Evolutionary conservation across 2,329 filamentous ascomycete species (phyloP).

Genomic region (Colletotrichum acutatum): DNA sequence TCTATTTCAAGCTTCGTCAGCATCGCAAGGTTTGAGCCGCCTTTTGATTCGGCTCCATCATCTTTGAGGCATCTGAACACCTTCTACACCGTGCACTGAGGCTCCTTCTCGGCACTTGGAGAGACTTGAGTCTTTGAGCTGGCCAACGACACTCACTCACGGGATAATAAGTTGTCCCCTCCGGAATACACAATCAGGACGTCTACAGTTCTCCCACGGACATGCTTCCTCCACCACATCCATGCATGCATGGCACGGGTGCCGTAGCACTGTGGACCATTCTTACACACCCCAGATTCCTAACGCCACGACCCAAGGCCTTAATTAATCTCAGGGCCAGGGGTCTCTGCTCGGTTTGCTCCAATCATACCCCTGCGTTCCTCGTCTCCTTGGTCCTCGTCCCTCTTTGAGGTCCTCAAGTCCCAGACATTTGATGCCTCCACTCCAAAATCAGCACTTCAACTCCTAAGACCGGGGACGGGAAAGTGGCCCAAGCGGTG

Average conservation of each 20-base stretch:
- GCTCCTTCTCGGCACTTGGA: not conserved
- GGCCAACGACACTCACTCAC: not conserved
- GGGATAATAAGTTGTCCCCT: not conserved
- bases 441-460: constrained; percentile 1
- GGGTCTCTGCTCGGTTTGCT: constrained; percentile 10
- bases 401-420: constrained; percentile 6
- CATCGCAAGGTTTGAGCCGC: not conserved
- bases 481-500: constrained; percentile 6
- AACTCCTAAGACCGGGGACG: not conserved
- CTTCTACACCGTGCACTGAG: not conserved
- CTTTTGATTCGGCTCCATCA: not conserved
- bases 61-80: not conserved
- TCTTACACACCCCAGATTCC: constrained; percentile 27
- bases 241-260: not conserved
- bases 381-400: not conserved
- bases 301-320: constrained; percentile 28
- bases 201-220: not conserved
- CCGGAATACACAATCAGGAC: not conserved
- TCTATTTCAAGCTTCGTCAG: not conserved
- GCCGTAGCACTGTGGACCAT: not conserved
- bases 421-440: constrained; percentile 1
- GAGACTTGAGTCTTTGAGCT: not conserved
- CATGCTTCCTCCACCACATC: not conserved
- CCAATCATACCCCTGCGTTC: constrained; percentile 14
- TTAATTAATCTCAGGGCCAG: constrained; percentile 21